Conservation (phyloP, 768 basidiomycete genomes). For the Cystobasidium ongulense region DNA sequence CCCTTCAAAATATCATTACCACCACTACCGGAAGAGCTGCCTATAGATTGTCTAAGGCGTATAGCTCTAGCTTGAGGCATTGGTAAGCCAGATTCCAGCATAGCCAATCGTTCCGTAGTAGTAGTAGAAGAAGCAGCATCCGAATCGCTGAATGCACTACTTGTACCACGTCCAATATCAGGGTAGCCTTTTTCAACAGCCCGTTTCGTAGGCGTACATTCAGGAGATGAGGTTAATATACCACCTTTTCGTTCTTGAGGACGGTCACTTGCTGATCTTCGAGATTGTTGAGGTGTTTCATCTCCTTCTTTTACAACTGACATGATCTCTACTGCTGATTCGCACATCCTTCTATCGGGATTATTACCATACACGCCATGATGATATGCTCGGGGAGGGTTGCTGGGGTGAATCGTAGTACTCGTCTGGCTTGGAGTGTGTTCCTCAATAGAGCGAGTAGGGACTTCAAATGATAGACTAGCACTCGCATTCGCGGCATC, state of each 20-base stretch:
- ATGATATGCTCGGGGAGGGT: background rate
- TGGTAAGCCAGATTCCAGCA: background rate
- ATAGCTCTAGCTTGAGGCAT: background rate
- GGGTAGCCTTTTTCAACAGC: background rate
- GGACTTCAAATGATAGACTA: background rate
- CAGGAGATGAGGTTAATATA: background rate
- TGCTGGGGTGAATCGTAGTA: background rate
- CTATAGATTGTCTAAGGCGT: background rate
- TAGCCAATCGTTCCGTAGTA: background rate
- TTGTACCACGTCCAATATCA: background rate
- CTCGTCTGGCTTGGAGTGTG: background rate
- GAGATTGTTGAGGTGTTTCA: background rate
- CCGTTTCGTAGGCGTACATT: constrained; percentile 17
- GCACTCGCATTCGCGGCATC: background rate
- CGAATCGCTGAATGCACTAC: background rate
- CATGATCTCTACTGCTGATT: constrained; percentile 26
- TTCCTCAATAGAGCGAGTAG: background rate
- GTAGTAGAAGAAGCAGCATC: background rate
- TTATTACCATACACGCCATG: constrained; percentile 7
- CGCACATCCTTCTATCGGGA: constrained; percentile 25
- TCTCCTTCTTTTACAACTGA: constrained; percentile 19
- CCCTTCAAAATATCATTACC: background rate
- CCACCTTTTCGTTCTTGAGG: background rate
- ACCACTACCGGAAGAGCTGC: background rate
- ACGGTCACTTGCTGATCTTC: constrained; percentile 16